Percentiles rank a stretch among this genome's conserved stretches.
phyloP scores from a whole-genome alignment of 1,284 basidiomycete species.

The Trichosporon sp. region DNA sequence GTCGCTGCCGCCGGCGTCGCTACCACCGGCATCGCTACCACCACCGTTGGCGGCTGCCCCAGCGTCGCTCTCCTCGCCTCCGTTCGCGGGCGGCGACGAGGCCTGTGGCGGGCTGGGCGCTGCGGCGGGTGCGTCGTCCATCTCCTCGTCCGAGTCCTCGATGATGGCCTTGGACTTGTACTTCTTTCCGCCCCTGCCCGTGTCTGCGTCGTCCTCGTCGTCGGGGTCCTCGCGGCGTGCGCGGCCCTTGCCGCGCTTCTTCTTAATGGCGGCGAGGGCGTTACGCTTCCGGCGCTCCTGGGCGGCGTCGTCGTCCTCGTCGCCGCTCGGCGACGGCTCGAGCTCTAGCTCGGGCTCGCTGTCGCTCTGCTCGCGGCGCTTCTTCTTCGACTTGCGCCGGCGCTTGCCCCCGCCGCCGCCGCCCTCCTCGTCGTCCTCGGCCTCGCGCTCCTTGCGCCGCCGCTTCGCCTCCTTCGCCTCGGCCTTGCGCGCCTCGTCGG shows the following conservation, averaged over 20 bases:
- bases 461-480: constrained; percentile 37
- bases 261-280: constrained; percentile 31
- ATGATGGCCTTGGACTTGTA: constrained; percentile 48
- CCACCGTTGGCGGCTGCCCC: not conserved
- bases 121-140: constrained; percentile 13
- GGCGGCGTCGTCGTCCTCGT: constrained; percentile 19
- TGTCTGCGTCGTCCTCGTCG: constrained; percentile 30
- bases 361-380: constrained; percentile 29
- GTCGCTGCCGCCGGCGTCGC: too few relatives aligned
- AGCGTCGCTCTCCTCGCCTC: not conserved
- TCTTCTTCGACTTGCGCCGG: constrained; percentile 19
- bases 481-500: constrained; percentile 47
- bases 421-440: constrained; percentile 33
- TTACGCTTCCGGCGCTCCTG: constrained; percentile 14
- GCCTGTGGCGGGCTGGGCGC: not conserved
- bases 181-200: constrained; percentile 36
- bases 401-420: constrained; percentile 22
- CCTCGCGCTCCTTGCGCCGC: constrained; percentile 41
- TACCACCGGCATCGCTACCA: constrained; percentile 1
- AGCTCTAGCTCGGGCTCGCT: constrained; percentile 28
- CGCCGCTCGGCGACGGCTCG: constrained; percentile 19
- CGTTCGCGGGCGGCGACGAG: not conserved
- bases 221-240: constrained; percentile 32
- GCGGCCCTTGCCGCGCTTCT: constrained; percentile 6
- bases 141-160: constrained; percentile 41